Evolutionary conservation across 1,284 basidiomycete genomes (phyloP), one percentile per base, ranked within the genome.

Genomic region (Ustilago bromivora): DNA sequence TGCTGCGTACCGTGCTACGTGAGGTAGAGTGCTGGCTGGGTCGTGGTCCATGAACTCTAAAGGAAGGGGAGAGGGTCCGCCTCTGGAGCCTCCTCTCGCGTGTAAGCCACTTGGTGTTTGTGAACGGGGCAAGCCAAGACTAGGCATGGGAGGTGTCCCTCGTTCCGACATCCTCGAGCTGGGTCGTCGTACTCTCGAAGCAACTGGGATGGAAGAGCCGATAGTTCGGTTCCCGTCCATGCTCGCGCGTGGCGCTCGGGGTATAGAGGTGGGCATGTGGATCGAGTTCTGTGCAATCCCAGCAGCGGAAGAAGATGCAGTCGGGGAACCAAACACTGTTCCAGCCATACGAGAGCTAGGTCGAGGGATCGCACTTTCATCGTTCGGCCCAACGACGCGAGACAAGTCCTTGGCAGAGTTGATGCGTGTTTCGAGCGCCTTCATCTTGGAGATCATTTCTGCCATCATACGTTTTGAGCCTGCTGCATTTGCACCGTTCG

Each of bases 311-410:
- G 49, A 51, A 32, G 49, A 51, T 41, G 36, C 61, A 13, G 54
- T 54, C 23, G 74, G 74, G 8, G 71, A 78, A 12, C 72, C 63
- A 36, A 64, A 59, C 4, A 60, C 68, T 28, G n/a, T 43, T 3
- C 54, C 63, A 10, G 66, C 67, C 72, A 85, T 60, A 12, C 83
- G 73, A 10, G 81, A 83, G 41, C 80, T 78, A 2, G 83, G 83
- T 3, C 83, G 75, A 23, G 83, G 83, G 40, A 85, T 80, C 32
- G 82, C 79, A 56, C 80, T 82, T 55, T 81, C 75, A 43, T 70
- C 71, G 12, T 58, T 57, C 6, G 72, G 59, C 28, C 66, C 68
- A 3, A 74, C 66, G 8, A 71, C 62, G 4, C 65, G 53, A 7
- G 68, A 71, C 2, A 79, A 49, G 36, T 73, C 72, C 61, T 76